Base-by-base conservation (phyloP, 768 basidiomycete genomes). In the Kondoa malvinella region DNA sequence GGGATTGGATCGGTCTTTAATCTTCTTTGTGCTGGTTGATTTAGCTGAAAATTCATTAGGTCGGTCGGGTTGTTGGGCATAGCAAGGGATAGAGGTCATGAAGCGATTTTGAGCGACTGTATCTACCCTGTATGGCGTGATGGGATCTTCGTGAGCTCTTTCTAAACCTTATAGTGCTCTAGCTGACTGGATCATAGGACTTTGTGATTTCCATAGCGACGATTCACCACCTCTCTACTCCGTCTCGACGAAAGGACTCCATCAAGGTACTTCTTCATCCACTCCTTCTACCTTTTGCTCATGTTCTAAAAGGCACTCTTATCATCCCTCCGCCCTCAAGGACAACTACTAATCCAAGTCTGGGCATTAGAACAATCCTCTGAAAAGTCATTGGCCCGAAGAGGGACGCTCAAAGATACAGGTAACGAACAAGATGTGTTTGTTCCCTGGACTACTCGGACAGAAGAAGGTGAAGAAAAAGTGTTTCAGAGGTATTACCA, bases 171-270 rank as follows among this genome's bases (percentile, higher is more conserved):
- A 2, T n/a, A 25, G 15, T 15, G n/a, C 1, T 3, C 15, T 1
- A 1, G 4, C 16, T 14, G 26, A n/a, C n/a, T 2, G 2, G 17
- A 14, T 56, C n/a, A 25, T 72, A 96, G 92, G 91, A 96, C 79
- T 95, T 90, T 73, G 88, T 88, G 1, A 92, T 99, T 62, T 95
- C 92, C 2, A 92, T 99, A 70, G 95, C 95, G 30, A 97, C 94
- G 1, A 89, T 97, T 59, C 95, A 99, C 74, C 95, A 99, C 77
- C 81, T 99, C 3, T 85, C 91, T 1, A 94, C 91, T 0, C 81
- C 82, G 12, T 81, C 82, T 66, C 83, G 95, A 34, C 82, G 95
- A 25, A 81, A 80, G 70, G 75, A 80, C 21, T 86, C 90, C 1
- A 83, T 96, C 4, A 80, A 89, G 81, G 91, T 88, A 70, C 33